Base-by-base conservation (phyloP, 768 basidiomycete genomes). In the Vishniacozyma victoriae region DNA sequence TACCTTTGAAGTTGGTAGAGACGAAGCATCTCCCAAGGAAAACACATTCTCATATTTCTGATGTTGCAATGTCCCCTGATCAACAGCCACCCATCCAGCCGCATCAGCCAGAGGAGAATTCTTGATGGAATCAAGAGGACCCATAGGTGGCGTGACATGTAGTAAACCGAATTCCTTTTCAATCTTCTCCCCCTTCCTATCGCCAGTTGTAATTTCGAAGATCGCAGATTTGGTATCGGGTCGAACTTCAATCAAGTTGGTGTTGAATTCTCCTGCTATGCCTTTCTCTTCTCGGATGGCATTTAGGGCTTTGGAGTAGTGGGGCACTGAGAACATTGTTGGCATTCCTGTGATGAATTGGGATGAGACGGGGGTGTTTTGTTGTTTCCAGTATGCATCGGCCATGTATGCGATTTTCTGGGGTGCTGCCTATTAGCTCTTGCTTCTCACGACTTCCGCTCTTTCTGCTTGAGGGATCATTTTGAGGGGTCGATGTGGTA, bases 311-410 rank as follows among this genome's bases (percentile, higher is more conserved):
- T 92, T 85, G 3, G 87, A 84, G 74, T 97, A 99, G 72, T 97
- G 92, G 65, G 91, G 90, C 46, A 95, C 92, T 59, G 82, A 80
- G 75, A 99, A 97, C 92, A 99, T 97, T 36, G 85, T 79, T 15
- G 90, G 89, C 85, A 84, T 86, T 52, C 89, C 91, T 24, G 85
- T 87, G 70, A 85, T 85, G 69, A 93, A 93, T 49, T 87, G 80
- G 2, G 77, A 76, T 9, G 85, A 78, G 77, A 69, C 78, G 88
- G 40, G 82, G 76, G 40, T 25, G 46, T 56, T 59, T 20, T 46
- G 19, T 20, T 52, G 50, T 35, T 91, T 87, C 86, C 87, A 89
- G 38, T 87, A 86, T 36, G 55, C 63, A 50, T 62, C 58, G 26
- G 68, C 52, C 60, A 63, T 67, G 54, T 67, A 63, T 33, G 52